Percentiles rank a stretch among this genome's conserved stretches.
phyloP scores from a whole-genome alignment of 306 rosid species.

The Cyclanthera cordifolia region DNA sequence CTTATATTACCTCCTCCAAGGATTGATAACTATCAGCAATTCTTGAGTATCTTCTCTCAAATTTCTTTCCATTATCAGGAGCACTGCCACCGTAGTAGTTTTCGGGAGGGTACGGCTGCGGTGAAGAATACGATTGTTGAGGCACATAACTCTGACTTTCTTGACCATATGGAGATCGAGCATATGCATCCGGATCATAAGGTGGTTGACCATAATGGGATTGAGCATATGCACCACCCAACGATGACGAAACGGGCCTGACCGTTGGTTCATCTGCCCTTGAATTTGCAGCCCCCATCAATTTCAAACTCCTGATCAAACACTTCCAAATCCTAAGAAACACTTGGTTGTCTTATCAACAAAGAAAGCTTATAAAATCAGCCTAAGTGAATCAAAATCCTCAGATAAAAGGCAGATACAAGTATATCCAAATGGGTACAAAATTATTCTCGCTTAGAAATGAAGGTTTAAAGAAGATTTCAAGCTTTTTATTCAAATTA shows the following conservation, averaged over 20 bases:
- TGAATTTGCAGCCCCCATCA: slow-evolving; percentile 70
- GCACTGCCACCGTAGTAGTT: slow-evolving; percentile 4
- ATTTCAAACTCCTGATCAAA: slow-evolving; percentile 22
- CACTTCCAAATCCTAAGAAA: slow-evolving; percentile 20
- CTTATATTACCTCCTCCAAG: slow-evolving; percentile 45
- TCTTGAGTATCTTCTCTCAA: slow-evolving; percentile 74
- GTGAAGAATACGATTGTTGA: slow-evolving; percentile 23
- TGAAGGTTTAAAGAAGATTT: neutral
- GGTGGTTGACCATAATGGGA: slow-evolving; percentile 23
- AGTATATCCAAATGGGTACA: slow-evolving; percentile 3
- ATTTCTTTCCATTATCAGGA: slow-evolving; percentile 16
- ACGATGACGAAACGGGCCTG: slow-evolving; percentile 27
- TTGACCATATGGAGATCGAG: slow-evolving; percentile 29
- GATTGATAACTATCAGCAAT: slow-evolving; percentile 66
- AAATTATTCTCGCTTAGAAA: neutral
- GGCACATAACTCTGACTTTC: slow-evolving; percentile 35
- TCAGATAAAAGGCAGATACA: slow-evolving; percentile 14
- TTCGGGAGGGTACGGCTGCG: neutral
- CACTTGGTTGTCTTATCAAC: slow-evolving; percentile 14
- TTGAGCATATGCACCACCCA: slow-evolving; percentile 27
- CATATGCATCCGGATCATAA: slow-evolving; percentile 22
- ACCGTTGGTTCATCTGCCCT: slow-evolving; percentile 33
- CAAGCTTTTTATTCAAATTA: neutral
- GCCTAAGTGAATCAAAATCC: slow-evolving; percentile 8
- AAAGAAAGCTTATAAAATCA: slow-evolving; percentile 15